Evolutionary conservation across 2,329 filamentous ascomycete species (phyloP), one percentile per base, ranked within the genome.

Genomic region (Emericellopsis atlantica): DNA sequence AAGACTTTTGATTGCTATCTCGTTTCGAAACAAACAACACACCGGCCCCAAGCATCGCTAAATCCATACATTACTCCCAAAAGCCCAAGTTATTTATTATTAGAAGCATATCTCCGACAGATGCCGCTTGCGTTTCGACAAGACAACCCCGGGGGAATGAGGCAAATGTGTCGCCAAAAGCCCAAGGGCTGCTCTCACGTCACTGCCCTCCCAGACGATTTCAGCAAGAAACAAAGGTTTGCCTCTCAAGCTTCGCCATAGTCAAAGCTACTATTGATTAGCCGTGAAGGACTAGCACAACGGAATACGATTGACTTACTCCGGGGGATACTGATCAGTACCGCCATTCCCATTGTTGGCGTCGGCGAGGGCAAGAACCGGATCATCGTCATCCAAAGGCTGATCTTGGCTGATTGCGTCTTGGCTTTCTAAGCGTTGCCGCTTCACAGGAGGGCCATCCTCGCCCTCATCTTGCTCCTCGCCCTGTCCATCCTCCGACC

Each of bases 291-390:
- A 21, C 15, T 11, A 36, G 34, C 11, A 12, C 24, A 15, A n/a
- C 29, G 11, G 31, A 10, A 29, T 22, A n/a, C n/a, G n/a, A 2
- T 22, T 5, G 49, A 48, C 67, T 57, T 54, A 71, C 67, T 69
- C 64, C 24, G 61, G 46, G 29, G 54, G 49, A 46, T 66, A 71
- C 7, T 56, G 52, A 23, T 67, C 62, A 4, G 59, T 51, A 4
- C 54, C 44, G 3, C 55, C 53, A 2, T 56, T 47, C 24, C 58
- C 57, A 48, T 60, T 66, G 43, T 70, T 40, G 1, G 42, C 42
- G 18, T 24, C 33, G n/a, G 67, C 64, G 34, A 73, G 50, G 7
- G 65, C 67, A 45, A 73, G 46, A 11, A 73, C 64, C 5, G 66
- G 66, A 42, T 70, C 67, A 43, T 72, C 69, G 26, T 29, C 26